Percentiles rank a stretch among this genome's conserved stretches.
phyloP scores from a whole-genome alignment of 352 stramenopile genomes.

The Thalassiosira hispida region DNA sequence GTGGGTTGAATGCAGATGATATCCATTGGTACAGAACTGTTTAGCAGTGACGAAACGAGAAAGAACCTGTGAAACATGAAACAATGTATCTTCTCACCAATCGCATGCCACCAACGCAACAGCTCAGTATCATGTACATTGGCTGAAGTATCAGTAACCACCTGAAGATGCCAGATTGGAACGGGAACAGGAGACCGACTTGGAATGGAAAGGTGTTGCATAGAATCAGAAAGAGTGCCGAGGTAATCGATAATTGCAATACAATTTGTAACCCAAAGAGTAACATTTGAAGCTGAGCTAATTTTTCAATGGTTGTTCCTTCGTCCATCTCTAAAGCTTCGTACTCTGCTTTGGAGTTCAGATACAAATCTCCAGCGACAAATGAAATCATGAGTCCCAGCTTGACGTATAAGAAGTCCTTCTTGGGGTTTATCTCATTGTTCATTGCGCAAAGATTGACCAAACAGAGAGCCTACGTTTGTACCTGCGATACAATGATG shows the following conservation, averaged over 20 bases:
- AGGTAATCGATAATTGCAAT: constrained; percentile 36
- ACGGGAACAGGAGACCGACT: constrained; percentile 26
- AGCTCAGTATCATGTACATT: constrained; percentile 21
- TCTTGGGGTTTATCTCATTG: background rate
- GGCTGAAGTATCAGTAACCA: constrained; percentile 19
- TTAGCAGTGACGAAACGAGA: background rate
- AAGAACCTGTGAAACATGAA: background rate
- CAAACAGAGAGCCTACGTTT: too few relatives aligned
- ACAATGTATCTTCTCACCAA: constrained; percentile 18
- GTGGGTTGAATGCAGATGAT: background rate
- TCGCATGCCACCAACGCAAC: constrained; percentile 27
- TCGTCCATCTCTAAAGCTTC: constrained; percentile 11
- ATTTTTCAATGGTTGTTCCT: constrained; percentile 3
- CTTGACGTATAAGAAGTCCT: constrained; percentile 21
- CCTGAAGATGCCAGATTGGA: constrained; percentile 22
- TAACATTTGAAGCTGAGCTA: constrained; percentile 34
- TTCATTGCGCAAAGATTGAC: too few relatives aligned
- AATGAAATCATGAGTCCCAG: constrained; percentile 27
- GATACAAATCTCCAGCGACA: constrained; percentile 16
- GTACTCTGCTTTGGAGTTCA: constrained; percentile 44
- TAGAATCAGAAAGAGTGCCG: constrained; percentile 37
- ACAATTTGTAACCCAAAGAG: constrained; percentile 29
- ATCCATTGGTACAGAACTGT: too few relatives aligned
- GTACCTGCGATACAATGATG: too few relatives aligned
- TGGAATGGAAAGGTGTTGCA: constrained; percentile 41